Evolutionary conservation across 805 yeast genomes (phyloP), one percentile per base, ranked within the genome.

Genomic region (Candida ovalis): DNA sequence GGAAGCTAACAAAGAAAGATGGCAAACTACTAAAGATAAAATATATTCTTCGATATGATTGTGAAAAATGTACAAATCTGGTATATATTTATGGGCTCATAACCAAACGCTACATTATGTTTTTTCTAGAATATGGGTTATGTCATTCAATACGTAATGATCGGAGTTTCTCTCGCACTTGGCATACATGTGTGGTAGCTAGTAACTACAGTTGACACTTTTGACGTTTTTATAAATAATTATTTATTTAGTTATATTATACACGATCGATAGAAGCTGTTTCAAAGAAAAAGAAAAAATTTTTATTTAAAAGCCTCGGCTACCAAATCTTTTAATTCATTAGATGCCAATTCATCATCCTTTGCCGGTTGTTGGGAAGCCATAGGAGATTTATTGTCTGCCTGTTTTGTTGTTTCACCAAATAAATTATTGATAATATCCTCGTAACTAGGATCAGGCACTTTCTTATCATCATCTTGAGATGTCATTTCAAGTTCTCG

Each of bases 241-340:
- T n/a, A 35, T 35, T 18, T 4, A 12, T 30, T 30, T 30, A 30
- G 9, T 30, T 8, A 27, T 30, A 30, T 30, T 30, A 17, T 30
- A 30, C 35, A 30, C n/a, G n/a, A n/a, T n/a, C n/a, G n/a, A n/a
- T n/a, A n/a, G n/a, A n/a, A n/a, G n/a, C n/a, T 4, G 4, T 32
- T 5, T n/a, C n/a, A n/a, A n/a, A n/a, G n/a, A 2, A 37, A 5
- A 21, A 10, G 19, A 18, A n/a, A 10, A 23, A 21, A 4, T 4
- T 10, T 4, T 27, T 28, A 58, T 48, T 63, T 60, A 50, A 65
- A 65, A 1, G 70, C 70, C 41, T 65, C 64, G 0, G 70, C 69
- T 40, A 65, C 70, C 36, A 65, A 54, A 42, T 64, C 62, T 27
- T 64, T 65, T 36, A 65, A 51, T 45, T 64, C 67, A 33, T 62